Base-by-base conservation (phyloP, 805 yeast species). In the Candida stauntonica region DNA sequence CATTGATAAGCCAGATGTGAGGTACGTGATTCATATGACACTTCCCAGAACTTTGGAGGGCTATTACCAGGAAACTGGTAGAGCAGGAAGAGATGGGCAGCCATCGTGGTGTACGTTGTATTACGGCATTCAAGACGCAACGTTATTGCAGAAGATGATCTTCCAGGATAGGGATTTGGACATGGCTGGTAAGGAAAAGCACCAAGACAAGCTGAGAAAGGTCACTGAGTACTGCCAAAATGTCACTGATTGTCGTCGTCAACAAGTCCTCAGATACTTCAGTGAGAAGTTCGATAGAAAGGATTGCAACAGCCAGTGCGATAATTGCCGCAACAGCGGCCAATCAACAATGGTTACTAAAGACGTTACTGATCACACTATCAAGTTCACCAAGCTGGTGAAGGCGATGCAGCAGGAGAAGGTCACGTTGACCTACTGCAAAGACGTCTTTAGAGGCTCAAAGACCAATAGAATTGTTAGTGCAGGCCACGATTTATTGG, bases 11-110 rank as follows among this genome's bases (percentile, higher is more conserved):
- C 85, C 96, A 0, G 95, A 93, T 61, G 99, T 93, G 11, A 68
- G 99, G 33, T 89, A 73, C 65, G 98, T 93, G 4, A 78, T 86
- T 29, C 99, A 93, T 63, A 70, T 82, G 46, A 85, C 93, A 5
- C 64, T 93, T 18, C 97, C 99, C 0, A 67, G 96, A 52, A 86
- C 87, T 37, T 67, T 93, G 47, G 99, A 93, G 62, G 98, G 97
- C 0, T 93, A 93, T 60, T 93, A 93, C 54, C 99, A 93, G 61
- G 99, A 93, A 59, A 89, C 98, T 1, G 99, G 99, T 7, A 78
- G 99, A 62, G 99, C 98, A 4, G 99, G 99, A 5, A 76, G 99
- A 64, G 99, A 93, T 64, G 98, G 99, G 0, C 64, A 73, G 7
- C 75, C 68, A 31, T 83, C 95, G 1, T 81, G 79, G 41, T 93